phyloP scores from a whole-genome alignment of 2,329 filamentous ascomycete genomes.

The Diaporthe aspalathi region DNA sequence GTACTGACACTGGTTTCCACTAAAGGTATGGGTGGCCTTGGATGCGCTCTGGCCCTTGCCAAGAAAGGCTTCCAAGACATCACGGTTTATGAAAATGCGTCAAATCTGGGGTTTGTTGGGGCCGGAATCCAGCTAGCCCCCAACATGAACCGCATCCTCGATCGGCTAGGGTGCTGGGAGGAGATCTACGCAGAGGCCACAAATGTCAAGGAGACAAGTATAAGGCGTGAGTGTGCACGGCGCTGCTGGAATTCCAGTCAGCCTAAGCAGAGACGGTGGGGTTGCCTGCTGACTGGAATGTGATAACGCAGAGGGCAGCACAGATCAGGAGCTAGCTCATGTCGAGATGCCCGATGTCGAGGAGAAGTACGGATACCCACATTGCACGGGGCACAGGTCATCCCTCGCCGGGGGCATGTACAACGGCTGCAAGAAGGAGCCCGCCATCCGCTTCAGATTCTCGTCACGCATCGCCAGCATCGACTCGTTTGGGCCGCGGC shows the following conservation, averaged over 20 bases:
- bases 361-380: conserved; percentile 77
- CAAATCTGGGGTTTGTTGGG: conserved; percentile 82
- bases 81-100: conserved; percentile 78
- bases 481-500: conserved; percentile 68
- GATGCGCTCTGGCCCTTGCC: conserved; percentile 77
- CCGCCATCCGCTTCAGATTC: conserved; percentile 76
- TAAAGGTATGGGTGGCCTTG: conserved; percentile 82
- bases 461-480: conserved; percentile 66
- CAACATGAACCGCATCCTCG: conserved; percentile 82
- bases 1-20: neutral
- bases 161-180: conserved; percentile 78
- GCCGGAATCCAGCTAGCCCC: conserved; percentile 88
- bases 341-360: conserved; percentile 77
- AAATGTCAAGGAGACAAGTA: conserved; percentile 76
- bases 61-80: conserved; percentile 81
- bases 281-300: neutral
- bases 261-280: no score
- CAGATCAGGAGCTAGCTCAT: conserved; percentile 75
- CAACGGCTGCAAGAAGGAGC: conserved; percentile 73
- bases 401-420: conserved; percentile 77
- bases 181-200: conserved; percentile 78
- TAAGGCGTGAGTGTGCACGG: conserved; percentile 64
- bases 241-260: neutral
- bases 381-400: conserved; percentile 83
- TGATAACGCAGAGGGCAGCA: conserved; percentile 67